Conservation (phyloP, 805 yeast species). For the Candida jianshihensis region DNA sequence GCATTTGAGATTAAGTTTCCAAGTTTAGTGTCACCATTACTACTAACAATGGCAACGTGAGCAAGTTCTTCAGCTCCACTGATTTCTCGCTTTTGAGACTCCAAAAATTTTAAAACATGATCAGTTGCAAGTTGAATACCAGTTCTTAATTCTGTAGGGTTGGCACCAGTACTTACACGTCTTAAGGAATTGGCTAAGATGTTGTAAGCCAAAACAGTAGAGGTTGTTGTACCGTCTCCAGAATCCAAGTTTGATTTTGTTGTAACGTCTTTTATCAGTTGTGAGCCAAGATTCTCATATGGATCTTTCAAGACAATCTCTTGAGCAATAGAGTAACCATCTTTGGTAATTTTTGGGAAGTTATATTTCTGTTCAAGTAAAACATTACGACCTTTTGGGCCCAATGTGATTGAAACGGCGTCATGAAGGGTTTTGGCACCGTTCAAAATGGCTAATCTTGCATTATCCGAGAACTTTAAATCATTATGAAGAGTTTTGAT, state of each 20-base stretch:
- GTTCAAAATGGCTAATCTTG: constrained; percentile 85
- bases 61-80: constrained; percentile 93
- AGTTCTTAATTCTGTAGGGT: constrained; percentile 96
- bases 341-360: constrained; percentile 97
- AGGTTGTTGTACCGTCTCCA: constrained; percentile 98
- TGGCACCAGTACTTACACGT: constrained; percentile 98
- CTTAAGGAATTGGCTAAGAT: constrained; percentile 92
- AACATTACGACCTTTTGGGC: constrained; percentile 97
- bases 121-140: constrained; percentile 97
- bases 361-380: constrained; percentile 95
- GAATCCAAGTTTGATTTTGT: constrained; percentile 95
- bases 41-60: constrained; percentile 96
- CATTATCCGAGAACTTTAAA: constrained; percentile 93
- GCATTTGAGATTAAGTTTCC: constrained; percentile 90
- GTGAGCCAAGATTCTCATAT: constrained; percentile 95
- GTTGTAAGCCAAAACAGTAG: constrained; percentile 93
- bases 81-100: constrained; percentile 82
- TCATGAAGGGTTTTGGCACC: constrained; percentile 95
- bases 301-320: constrained; percentile 78
- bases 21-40: constrained; percentile 91
- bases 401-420: constrained; percentile 93
- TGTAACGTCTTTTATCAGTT: constrained; percentile 92
- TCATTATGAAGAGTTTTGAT: constrained; percentile 61
- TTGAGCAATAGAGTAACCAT: constrained; percentile 95
- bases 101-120: constrained; percentile 80